Evolutionary conservation across 2,329 filamentous ascomycete genomes (phyloP), one percentile per base, ranked within the genome.

Genomic region (Aureobasidium mangrovei): DNA sequence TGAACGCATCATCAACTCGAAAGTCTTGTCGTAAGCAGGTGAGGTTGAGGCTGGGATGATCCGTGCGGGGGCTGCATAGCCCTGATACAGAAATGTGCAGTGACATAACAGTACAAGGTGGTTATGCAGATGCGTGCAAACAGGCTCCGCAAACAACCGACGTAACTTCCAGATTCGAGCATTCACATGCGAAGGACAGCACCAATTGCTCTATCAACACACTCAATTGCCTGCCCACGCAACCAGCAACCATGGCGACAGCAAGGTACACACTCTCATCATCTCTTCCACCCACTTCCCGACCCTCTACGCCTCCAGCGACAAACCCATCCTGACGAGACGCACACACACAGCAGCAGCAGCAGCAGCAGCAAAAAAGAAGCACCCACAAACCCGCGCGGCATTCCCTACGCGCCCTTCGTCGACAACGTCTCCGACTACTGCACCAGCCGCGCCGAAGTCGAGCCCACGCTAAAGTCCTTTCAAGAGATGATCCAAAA

Each of bases 401-500:
- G 88, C 57, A 94, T 94, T 57, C 88, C 88, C 27, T 81, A 81
- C 65, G 88, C 88, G 60, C 88, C 88, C 4, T 93, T 93, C 68
- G 86, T 93, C 66, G 87, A 93, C 71, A 87, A 85, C 63, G 87
- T 93, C 59, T 88, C 94, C 69, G 88, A 94, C 73, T 94, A 91
- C 75, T 85, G 93, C 56, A 77, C 85, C 42, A 82, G 85, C 40
- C 81, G 87, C 53, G 81, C 81, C 36, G 86, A 94, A 65, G 88
- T 93, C 62, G 88, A 94, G 67, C 76, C 79, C 43, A 91, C 87
- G 12, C 76, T 94, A 65, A 84, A 86, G 66, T 89, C 80, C 69
- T 94, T 94, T 69, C 88, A 91, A 68, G 88, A 94, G 75, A 93
- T 94, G 88, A 94, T 94, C 61, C 88, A 87, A 63, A 98, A 98